phyloP scores from a whole-genome alignment of 768 basidiomycete genomes.

The Hydnomerulius pinastri region DNA sequence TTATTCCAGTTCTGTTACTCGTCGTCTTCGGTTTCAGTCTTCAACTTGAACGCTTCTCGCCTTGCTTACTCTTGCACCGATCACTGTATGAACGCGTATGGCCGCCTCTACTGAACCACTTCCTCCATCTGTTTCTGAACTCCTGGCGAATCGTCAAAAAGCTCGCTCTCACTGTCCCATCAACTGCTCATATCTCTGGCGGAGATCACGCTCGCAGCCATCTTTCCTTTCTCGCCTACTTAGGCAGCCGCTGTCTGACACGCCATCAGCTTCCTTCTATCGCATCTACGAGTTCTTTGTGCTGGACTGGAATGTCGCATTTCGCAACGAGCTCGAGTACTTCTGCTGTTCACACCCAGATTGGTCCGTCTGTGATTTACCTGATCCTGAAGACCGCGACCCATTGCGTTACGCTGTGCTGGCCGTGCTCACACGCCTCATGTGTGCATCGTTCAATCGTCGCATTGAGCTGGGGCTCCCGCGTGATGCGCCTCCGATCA shows the following conservation, averaged over 20 bases:
- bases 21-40: no score
- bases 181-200: slow-evolving; percentile 1
- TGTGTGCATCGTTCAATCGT: slow-evolving; percentile 31
- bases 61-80: no score
- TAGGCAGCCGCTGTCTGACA: slow-evolving; percentile 25
- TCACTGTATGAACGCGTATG: no score
- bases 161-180: neutral
- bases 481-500: slow-evolving; percentile 34
- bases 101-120: slow-evolving; percentile 1
- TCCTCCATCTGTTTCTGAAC: slow-evolving; percentile 1
- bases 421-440: slow-evolving; percentile 28
- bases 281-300: slow-evolving; percentile 36
- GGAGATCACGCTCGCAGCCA: neutral
- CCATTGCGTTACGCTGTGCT: slow-evolving; percentile 28
- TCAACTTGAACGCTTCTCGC: no score
- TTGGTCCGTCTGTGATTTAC: slow-evolving; percentile 18
- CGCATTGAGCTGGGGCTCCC: slow-evolving; percentile 34
- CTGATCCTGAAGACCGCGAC: slow-evolving; percentile 20
- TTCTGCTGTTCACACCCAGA: slow-evolving; percentile 26
- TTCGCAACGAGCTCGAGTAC: slow-evolving; percentile 37
- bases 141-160: slow-evolving; percentile 2
- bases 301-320: slow-evolving; percentile 20
- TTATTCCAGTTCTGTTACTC: no score
- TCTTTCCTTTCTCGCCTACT: slow-evolving; percentile 4
- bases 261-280: slow-evolving; percentile 33